Base-by-base conservation (phyloP, 2,329 filamentous ascomycete species). In the Hirsutella minnesotensis region DNA sequence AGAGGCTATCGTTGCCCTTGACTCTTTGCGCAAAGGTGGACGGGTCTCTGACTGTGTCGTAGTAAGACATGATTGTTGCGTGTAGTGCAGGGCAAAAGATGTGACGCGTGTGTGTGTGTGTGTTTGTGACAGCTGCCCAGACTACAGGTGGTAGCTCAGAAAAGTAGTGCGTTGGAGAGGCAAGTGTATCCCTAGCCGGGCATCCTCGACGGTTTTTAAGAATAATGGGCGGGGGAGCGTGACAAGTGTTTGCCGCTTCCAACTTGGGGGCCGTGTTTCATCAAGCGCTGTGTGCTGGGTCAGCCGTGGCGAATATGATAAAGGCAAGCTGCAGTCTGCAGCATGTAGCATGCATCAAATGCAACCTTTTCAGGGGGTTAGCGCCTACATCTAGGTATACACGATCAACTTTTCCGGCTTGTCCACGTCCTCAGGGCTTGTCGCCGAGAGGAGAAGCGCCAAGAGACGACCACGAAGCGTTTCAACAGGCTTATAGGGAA, bases 61-160 rank as follows among this genome's bases (percentile, higher is more conserved):
- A 44, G 20, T 44, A 44, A 33, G 27, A 16, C 38, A 38, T 40
- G 16, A 40, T 31, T n/a, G 21, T 38, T 37, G 20, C 20, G 36
- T n/a, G 3, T 36, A 19, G 33, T 36, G 33, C 15, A 18, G 33
- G 33, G 31, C 31, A 33, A 33, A 33, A 33, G 31, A 33, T 33
- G 31, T 33, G 31, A 33, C 31, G 31, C 31, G 31, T 33, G 31
- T 33, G 31, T 33, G 31, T 33, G 31, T 33, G 31, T 33, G 31
- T 33, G 31, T 33, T 33, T 33, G 31, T 33, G 31, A 33, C 31
- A 33, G 31, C 31, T 33, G 31, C 31, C 31, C 31, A 33, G 31
- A 33, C 31, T 33, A 33, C 31, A 33, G 31, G 31, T 33, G 31
- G 31, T 33, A 33, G 31, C 31, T 33, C 31, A 33, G 31, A 33